Evolutionary conservation across 495 filamentous ascomycete genomes (phyloP).

Genomic region (Xylaria cubensis): DNA sequence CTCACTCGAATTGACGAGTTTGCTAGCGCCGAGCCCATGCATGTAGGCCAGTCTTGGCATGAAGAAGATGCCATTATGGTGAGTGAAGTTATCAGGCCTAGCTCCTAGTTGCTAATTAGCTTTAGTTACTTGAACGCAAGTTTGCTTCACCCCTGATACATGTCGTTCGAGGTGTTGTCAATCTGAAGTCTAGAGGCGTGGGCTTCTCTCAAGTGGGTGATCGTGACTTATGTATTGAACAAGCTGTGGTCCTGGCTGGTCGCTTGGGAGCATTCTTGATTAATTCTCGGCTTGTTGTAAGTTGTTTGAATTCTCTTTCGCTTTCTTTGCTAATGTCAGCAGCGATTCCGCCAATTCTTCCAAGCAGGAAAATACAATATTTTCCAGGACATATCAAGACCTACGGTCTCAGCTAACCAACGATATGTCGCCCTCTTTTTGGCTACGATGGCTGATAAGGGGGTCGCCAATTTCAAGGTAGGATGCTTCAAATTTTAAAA

Average conservation of each 20-base stretch:
- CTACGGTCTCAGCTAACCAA: constrained; percentile 37
- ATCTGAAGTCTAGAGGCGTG: constrained; percentile 30
- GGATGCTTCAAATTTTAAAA: not conserved
- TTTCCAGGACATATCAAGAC: constrained; percentile 44
- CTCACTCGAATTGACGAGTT: constrained; percentile 46
- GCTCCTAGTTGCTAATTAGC: not conserved
- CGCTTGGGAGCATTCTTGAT: constrained; percentile 50
- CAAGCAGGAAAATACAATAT: constrained; percentile 45
- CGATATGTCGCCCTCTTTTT: constrained; percentile 51
- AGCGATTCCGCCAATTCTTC: constrained; percentile 48
- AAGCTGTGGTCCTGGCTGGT: constrained; percentile 45
- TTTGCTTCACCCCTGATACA: constrained; percentile 48
- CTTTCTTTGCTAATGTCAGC: constrained; percentile 3
- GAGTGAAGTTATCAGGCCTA: not conserved
- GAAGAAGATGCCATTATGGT: constrained; percentile 52
- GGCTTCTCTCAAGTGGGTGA: constrained; percentile 33
- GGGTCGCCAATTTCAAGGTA: constrained; percentile 46
- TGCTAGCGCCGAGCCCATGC: constrained; percentile 37
- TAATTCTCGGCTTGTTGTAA: constrained; percentile 44
- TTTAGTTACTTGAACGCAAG: constrained; percentile 45
- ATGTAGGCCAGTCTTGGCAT: constrained; percentile 39
- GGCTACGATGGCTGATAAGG: constrained; percentile 45
- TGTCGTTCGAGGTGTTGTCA: constrained; percentile 46
- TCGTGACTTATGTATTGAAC: constrained; percentile 46
- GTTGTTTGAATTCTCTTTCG: not conserved